Percentiles rank a stretch among this genome's conserved stretches.
These are phyloP conservation scores for Aegilops bicornis DNA, from an alignment of 176 grass and related monocot species.

Conservation along the genomic window DNA sequence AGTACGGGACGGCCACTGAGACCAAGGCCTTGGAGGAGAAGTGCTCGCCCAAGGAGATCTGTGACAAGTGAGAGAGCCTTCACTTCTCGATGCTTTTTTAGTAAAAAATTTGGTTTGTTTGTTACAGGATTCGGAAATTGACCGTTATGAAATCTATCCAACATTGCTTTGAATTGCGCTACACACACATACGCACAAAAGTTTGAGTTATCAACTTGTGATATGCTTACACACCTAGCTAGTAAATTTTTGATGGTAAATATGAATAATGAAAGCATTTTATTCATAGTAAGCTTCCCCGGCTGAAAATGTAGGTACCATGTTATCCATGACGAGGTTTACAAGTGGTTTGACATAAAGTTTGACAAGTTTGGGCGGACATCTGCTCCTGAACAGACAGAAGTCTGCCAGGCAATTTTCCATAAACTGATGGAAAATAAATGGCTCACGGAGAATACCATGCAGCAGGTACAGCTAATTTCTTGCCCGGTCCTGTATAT, in stretches of 20 bases:
- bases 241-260: background rate
- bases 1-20: constrained; percentile 97
- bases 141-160: background rate
- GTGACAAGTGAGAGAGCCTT: constrained; percentile 68
- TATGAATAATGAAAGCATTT: constrained; percentile 11
- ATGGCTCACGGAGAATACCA: constrained; percentile 94
- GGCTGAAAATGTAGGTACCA: constrained; percentile 62
- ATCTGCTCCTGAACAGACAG: constrained; percentile 76
- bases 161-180: background rate
- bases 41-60: constrained; percentile 92
- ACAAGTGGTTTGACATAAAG: constrained; percentile 96
- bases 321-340: constrained; percentile 82
- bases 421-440: constrained; percentile 91
- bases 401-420: constrained; percentile 90
- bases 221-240: background rate
- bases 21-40: constrained; percentile 99
- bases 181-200: background rate
- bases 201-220: constrained; percentile 8
- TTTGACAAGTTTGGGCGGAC: constrained; percentile 97
- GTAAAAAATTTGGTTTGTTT: background rate
- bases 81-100: background rate
- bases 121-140: background rate
- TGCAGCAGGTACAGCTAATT: constrained; percentile 77
- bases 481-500: background rate
- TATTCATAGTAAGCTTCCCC: constrained; percentile 14